A percentile compares a stretch with the other conserved stretches of the same genome.
Conservation (phyloP, 371 early-diverging fungal species). For the Dinochytrium kinnereticum region DNA sequence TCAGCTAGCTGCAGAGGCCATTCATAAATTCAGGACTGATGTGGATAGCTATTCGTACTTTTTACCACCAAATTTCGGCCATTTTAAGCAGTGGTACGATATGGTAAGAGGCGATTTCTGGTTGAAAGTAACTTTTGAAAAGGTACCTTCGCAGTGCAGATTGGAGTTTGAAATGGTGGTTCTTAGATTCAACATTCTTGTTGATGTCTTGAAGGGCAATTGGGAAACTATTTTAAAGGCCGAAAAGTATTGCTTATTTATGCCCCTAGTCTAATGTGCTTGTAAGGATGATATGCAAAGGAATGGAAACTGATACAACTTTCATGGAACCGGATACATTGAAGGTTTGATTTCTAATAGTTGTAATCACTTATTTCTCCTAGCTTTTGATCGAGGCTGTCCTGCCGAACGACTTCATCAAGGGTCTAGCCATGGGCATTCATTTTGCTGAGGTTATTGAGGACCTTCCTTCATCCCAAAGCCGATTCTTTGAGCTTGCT, state of each 20-base stretch:
- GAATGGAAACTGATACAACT: conserved; percentile 48
- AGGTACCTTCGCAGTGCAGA: conserved; percentile 33
- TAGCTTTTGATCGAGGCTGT: conserved; percentile 42
- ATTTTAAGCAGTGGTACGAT: conserved; percentile 28
- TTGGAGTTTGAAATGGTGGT: conserved; percentile 48
- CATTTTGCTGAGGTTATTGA: conserved; percentile 41
- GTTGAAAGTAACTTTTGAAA: neutral
- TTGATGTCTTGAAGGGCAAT: conserved; percentile 39
- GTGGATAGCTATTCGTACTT: conserved; percentile 36
- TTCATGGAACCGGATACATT: conserved; percentile 41
- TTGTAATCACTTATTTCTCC: neutral
- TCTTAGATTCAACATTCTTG: conserved; percentile 37
- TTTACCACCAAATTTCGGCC: conserved; percentile 50
- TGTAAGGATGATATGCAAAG: conserved; percentile 35
- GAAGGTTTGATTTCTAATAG: conserved; percentile 18
- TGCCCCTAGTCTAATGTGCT: neutral
- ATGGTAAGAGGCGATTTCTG: conserved; percentile 29
- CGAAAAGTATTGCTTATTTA: conserved; percentile 34
- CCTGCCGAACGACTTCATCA: conserved; percentile 42
- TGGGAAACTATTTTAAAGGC: conserved; percentile 46
- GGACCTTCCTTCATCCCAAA: conserved; percentile 28
- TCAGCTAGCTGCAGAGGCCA: conserved; percentile 23
- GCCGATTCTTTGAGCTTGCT: conserved; percentile 31
- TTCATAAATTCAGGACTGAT: conserved; percentile 39
- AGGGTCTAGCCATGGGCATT: conserved; percentile 43